Conservation (phyloP, 2,329 filamentous ascomycete genomes). For the Metarhizium guizhouense region DNA sequence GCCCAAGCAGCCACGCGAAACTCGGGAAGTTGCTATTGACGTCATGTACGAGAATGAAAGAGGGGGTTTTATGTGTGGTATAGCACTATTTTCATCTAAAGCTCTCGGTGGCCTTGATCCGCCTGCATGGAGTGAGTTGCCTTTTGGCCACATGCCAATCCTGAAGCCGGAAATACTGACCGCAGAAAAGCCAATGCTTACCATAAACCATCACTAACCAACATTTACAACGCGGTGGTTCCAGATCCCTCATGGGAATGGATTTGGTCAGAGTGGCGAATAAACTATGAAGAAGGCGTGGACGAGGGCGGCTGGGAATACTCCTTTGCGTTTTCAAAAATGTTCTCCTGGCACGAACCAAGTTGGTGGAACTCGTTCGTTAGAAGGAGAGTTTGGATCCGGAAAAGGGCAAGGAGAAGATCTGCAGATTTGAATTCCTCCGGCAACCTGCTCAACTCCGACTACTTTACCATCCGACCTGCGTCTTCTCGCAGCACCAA, state of each 20-base stretch:
- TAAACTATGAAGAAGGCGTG: constrained; percentile 61
- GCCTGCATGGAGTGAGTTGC: constrained; percentile 58
- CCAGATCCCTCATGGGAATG: constrained; percentile 95
- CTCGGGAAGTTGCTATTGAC: constrained; percentile 59
- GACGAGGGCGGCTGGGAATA: constrained; percentile 97
- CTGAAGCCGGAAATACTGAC: constrained; percentile 3
- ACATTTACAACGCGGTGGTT: constrained; percentile 78
- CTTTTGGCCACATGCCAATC: no score
- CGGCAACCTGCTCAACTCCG: constrained; percentile 59
- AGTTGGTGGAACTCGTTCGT: constrained; percentile 95
- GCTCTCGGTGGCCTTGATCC: constrained; percentile 84
- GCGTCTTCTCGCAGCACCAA: constrained; percentile 28
- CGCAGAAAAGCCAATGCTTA: constrained; percentile 46
- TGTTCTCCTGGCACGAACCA: constrained; percentile 78
- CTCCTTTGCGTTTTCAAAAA: constrained; percentile 71
- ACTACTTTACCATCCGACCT: constrained; percentile 71
- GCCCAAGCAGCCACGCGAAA: constrained; percentile 20
- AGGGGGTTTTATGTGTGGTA: constrained; percentile 80
- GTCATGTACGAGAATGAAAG: constrained; percentile 94
- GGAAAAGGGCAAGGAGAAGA: constrained; percentile 61
- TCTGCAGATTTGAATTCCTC: constrained; percentile 35
- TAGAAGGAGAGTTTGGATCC: constrained; percentile 78
- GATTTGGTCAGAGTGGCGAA: constrained; percentile 59
- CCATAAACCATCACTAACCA: constrained; percentile 50
- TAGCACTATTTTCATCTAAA: constrained; percentile 78